Base-by-base conservation (phyloP, 164 flowering plant species). In the Echeveria elegans region DNA sequence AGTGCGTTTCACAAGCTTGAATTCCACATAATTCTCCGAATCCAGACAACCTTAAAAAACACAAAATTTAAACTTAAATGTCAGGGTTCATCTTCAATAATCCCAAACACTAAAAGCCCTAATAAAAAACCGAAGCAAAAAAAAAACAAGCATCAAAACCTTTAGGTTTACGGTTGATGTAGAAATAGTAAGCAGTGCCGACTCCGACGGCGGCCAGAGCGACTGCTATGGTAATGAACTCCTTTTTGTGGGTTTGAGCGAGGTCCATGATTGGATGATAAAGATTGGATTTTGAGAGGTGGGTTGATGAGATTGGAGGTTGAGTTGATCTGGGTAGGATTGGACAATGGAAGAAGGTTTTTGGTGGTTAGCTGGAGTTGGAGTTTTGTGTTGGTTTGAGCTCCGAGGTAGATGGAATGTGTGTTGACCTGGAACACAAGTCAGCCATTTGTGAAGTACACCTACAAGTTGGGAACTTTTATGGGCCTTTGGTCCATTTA, bases 1-100 rank as follows among this genome's bases (percentile, higher is more conserved):
- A 3, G 68, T 71, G 9, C 69, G 59, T 34, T 78, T 78, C 6
- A 78, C 71, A 30, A 78, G 77, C 63, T 78, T 70, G 52, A 75
- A 78, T 47, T 75, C 75, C 50, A 69, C 76, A 70, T 71, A 78
- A 4, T 66, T 71, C 18, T 73, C 69, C 40, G 78, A 74, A 15
- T 75, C 75, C 63, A 78, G 66, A 71, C 76, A 75, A 19, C 78
- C 81, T 78, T 63, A 11, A 56, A 43, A 1, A 65, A 43, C 16
- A 32, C 8, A 29, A 29, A 18, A 16, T 12, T 30, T 1, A n/a
- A n/a, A 38, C 37, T 29, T 14, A 50, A 50, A 21, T 19, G 29
- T 32, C 30, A 68, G n/a, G n/a, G n/a, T n/a, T n/a, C n/a, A 40
- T 34, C 68, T 24, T 5, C n/a, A 43, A 26, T 29, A 65, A 34